Evolutionary conservation across 2,329 filamentous ascomycete genomes (phyloP).

Genomic region (Diplodia sapinea): DNA sequence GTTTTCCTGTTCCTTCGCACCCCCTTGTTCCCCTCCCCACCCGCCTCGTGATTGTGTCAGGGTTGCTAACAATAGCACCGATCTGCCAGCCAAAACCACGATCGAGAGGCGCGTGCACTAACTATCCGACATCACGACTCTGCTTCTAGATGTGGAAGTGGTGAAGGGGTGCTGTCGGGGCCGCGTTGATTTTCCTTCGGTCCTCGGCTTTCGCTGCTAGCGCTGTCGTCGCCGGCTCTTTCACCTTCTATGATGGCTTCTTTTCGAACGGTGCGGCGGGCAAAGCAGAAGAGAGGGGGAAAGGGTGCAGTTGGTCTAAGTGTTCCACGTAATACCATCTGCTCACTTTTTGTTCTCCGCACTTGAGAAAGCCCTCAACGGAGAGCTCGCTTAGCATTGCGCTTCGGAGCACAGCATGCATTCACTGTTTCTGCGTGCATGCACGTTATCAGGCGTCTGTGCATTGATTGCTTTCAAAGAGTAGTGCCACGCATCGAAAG

Average conservation of each 20-base stretch:
- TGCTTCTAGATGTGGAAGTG: not conserved
- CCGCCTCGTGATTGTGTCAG: not conserved
- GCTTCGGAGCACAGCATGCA: not conserved
- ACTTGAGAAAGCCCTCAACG: not conserved
- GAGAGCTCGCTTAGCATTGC: not conserved
- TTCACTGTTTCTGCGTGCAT: not conserved
- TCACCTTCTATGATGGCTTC: too few species aligned
- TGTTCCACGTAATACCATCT: not conserved
- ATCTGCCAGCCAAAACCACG: conserved; percentile 14
- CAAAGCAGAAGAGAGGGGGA: not conserved
- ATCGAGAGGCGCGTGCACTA: conserved; percentile 7
- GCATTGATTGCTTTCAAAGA: not conserved
- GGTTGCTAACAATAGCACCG: conserved; percentile 25
- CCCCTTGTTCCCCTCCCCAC: not conserved
- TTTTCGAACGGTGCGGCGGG: not conserved
- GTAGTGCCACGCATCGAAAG: not conserved
- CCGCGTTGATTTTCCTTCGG: not conserved
- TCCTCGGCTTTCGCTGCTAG: not conserved
- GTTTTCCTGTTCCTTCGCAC: conserved; percentile 10
- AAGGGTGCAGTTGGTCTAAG: not conserved
- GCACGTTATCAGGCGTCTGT: conserved; percentile 1
- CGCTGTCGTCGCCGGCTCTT: not conserved
- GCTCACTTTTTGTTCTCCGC: not conserved
- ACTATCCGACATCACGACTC: not conserved
- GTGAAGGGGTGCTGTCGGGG: not conserved